phyloP scores from a whole-genome alignment of 169 alveolate genomes.

The Cryptosporidium meleagridis region DNA sequence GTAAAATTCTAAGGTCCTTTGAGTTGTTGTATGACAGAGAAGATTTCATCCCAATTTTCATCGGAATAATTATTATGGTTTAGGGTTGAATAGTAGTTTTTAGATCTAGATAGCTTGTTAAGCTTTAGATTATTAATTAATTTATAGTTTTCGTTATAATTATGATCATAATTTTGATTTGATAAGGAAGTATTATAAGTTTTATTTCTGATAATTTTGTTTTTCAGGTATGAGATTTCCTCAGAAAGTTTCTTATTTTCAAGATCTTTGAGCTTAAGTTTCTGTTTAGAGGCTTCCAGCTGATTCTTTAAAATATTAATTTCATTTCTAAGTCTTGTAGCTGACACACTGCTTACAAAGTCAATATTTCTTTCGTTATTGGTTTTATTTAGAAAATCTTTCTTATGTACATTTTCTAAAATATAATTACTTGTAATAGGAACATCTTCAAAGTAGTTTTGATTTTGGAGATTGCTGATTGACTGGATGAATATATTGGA shows the following conservation, averaged over 20 bases:
- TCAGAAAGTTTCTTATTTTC: constrained; percentile 29
- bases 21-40: constrained; percentile 49
- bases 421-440: not conserved
- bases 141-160: not conserved
- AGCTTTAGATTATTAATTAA: not conserved
- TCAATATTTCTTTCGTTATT: constrained; percentile 32
- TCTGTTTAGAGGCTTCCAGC: constrained; percentile 41
- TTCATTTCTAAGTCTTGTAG: constrained; percentile 64
- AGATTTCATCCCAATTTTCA: constrained; percentile 64
- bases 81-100: constrained; percentile 2
- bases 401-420: not conserved
- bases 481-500: constrained; percentile 42
- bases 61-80: constrained; percentile 14
- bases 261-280: constrained; percentile 21
- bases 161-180: not conserved
- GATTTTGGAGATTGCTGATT: not conserved
- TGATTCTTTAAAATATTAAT: constrained; percentile 44
- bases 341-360: constrained; percentile 9
- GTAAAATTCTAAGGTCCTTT: constrained; percentile 7
- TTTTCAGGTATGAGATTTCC: constrained; percentile 47
- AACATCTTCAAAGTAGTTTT: constrained; percentile 3
- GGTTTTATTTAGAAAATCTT: not conserved
- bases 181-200: not conserved
- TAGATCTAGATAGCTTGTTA: constrained; percentile 12
- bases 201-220: constrained; percentile 37